Conservation (phyloP, 139 green algal species). For the Prasinococcaceae sp. region DNA sequence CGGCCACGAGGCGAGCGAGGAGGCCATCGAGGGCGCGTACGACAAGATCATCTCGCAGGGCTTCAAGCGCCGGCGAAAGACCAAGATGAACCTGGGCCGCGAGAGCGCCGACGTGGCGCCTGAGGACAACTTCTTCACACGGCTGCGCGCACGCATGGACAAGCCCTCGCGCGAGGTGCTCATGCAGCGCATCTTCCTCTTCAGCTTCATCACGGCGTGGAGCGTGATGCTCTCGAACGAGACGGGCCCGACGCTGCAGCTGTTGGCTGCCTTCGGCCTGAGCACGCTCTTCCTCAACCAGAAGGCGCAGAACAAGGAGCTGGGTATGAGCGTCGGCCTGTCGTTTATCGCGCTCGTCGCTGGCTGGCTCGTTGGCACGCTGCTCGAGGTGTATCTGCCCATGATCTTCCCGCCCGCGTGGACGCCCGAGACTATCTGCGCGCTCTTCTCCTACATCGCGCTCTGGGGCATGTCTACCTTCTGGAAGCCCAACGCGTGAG, state of each 20-base stretch:
- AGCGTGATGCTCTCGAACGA: constrained; percentile 11
- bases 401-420: constrained; percentile 12
- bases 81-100: constrained; percentile 18
- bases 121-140: constrained; percentile 12
- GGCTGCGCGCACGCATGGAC: constrained; percentile 3
- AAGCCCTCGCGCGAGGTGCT: constrained; percentile 18
- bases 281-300: constrained; percentile 16
- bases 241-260: constrained; percentile 28
- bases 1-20: constrained; percentile 20
- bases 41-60: constrained; percentile 37
- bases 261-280: constrained; percentile 6
- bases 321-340: neutral
- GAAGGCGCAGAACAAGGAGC: neutral
- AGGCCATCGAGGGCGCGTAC: constrained; percentile 33
- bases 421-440: constrained; percentile 12
- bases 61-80: constrained; percentile 17
- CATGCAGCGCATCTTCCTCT: constrained; percentile 19
- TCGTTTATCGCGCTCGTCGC: constrained; percentile 9
- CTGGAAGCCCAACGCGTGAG: too few species aligned
- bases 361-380: constrained; percentile 9
- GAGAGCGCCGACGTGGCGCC: neutral
- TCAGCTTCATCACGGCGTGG: constrained; percentile 20
- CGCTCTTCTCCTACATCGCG: constrained; percentile 1
- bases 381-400: constrained; percentile 17
- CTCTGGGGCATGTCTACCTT: neutral